phyloP scores from a whole-genome alignment of 768 basidiomycete species.

The Mrakia gelida region DNA sequence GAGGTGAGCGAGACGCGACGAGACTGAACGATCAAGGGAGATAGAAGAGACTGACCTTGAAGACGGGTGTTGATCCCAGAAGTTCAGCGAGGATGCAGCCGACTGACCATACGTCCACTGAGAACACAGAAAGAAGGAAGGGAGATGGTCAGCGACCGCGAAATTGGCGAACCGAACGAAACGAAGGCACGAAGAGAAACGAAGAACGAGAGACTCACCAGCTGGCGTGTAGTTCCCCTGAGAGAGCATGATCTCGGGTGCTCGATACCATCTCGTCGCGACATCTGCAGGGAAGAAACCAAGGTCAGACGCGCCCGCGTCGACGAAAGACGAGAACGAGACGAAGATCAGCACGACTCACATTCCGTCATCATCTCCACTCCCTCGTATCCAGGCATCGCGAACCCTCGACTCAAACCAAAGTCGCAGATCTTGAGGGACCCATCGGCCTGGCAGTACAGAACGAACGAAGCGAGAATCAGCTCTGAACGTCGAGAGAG shows the following conservation, averaged over 20 bases:
- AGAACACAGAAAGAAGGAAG: neutral
- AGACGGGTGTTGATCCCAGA: conserved; percentile 79
- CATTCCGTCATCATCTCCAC: conserved; percentile 98
- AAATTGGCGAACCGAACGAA: too few relatives aligned
- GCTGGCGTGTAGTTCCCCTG: conserved; percentile 48
- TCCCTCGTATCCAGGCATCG: conserved; percentile 34
- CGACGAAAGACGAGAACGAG: neutral
- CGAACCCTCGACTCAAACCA: conserved; percentile 85
- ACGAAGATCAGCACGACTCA: conserved; percentile 39
- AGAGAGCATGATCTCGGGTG: conserved; percentile 51
- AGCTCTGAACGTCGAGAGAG: neutral
- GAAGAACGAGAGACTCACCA: conserved; percentile 48
- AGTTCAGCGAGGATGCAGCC: conserved; percentile 86
- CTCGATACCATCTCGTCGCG: conserved; percentile 71
- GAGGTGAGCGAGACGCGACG: neutral
- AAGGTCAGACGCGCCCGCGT: neutral
- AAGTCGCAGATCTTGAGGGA: conserved; percentile 99
- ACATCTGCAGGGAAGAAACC: conserved; percentile 52
- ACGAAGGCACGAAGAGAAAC: conserved; percentile 2
- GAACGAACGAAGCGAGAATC: neutral
- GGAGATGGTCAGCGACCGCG: neutral
- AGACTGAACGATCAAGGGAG: neutral
- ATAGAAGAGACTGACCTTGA: conserved; percentile 41
- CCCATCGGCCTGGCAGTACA: conserved; percentile 60
- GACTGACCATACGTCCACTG: conserved; percentile 34